Conservation (phyloP, 2,329 filamentous ascomycete genomes). For the Hymenoscyphus fructigenus region DNA sequence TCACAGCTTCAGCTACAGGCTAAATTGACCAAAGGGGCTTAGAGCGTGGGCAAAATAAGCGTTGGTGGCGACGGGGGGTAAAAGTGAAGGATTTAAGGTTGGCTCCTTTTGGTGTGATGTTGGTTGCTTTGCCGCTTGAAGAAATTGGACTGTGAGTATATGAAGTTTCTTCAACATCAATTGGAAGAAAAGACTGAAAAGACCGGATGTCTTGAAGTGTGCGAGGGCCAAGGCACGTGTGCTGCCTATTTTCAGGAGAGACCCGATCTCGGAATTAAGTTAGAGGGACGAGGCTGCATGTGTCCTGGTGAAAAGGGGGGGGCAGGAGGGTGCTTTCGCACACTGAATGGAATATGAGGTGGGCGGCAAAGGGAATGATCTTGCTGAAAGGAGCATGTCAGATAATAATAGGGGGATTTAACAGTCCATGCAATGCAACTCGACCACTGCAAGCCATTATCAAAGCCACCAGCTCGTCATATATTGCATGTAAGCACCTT, state of each 20-base stretch:
- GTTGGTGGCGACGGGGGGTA: not conserved
- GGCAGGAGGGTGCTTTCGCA: not conserved
- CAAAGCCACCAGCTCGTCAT: slow-evolving; percentile 14
- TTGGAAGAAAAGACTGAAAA: not conserved
- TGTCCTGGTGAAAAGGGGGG: not conserved
- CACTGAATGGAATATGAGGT: not conserved
- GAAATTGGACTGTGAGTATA: not conserved
- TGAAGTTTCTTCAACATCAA: not conserved
- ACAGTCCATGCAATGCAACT: not conserved
- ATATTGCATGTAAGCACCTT: not conserved
- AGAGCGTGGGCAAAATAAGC: not conserved
- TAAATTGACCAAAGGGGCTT: not conserved
- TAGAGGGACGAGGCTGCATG: not conserved
- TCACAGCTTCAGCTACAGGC: not conserved
- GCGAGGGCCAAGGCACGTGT: not conserved
- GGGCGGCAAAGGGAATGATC: not conserved
- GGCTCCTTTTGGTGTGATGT: not conserved
- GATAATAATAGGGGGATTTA: slow-evolving; percentile 1
- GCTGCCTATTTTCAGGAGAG: not conserved
- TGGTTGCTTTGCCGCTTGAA: not conserved
- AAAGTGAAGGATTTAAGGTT: slow-evolving; percentile 1
- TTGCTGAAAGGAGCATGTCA: not conserved
- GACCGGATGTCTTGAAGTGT: not conserved
- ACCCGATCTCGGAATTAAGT: too few species aligned
- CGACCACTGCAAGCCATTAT: slow-evolving; percentile 5